Base-by-base conservation (phyloP, 2,329 filamentous ascomycete species). In the Fusarium nodosum region DNA sequence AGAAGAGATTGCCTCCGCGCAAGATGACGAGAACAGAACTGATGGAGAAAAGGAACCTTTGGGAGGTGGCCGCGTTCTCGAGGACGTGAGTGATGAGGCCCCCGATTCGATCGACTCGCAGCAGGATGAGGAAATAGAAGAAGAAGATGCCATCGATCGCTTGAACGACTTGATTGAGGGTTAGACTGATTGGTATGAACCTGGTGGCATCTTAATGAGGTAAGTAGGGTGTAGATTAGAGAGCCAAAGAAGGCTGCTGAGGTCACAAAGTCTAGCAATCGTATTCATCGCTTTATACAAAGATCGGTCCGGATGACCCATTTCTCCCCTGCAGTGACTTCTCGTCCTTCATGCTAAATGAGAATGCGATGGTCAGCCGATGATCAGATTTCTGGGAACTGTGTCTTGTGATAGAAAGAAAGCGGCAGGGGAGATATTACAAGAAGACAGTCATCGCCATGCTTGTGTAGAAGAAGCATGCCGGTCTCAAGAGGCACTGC, bases 251-350 rank as follows among this genome's bases (percentile, higher is more conserved):
- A 30, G 28, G 34, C 52, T 59, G 41, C 34, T n/a, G 30, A 28
- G 22, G 33, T 46, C 39, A 50, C 45, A 42, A 55, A 47, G 47
- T 34, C n/a, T 28, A 28, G 48, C 38, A 47, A 55, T 47, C 41
- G 54, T 60, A 16, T 50, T 78, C 69, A 89, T 66, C 85, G 82
- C 68, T 79, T 84, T 16, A 94, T 85, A 74, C 91, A 93, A 42
- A 97, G 79, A 82, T 97, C 94, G 67, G 91, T 97, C 69, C 94
- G 84, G 63, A 97, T 86, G 63, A 97, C 90, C 94, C 94, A 97
- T 80, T 97, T 97, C 81, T 97, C 93, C 12, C 94, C 94, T 42
- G 86, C 84, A 2, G 82, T 86, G 1, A 97, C 94, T 77, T 97
- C 90, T 60, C 88, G 86, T 1, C 94, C 94, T 79, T 97, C 94